phyloP scores from a whole-genome alignment of 139 green algal species.

The Zygnema cylindricum region DNA sequence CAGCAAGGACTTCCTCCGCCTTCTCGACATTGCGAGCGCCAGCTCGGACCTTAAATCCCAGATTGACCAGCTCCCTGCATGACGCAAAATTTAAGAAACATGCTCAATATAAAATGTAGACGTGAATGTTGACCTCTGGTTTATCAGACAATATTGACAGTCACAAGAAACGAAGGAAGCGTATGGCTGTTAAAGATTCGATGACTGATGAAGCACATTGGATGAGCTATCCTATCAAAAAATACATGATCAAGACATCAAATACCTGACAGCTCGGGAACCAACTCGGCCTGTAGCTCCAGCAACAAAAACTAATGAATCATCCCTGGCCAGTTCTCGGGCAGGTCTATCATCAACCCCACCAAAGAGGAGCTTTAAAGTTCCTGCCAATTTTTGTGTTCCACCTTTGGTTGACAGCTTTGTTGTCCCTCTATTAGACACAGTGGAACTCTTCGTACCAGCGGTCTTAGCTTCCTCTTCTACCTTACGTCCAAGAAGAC shows the following conservation, averaged over 20 bases:
- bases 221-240: background rate
- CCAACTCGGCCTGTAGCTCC: constrained; percentile 46
- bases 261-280: constrained; percentile 42
- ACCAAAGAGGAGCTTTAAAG: background rate
- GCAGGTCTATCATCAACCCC: background rate
- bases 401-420: background rate
- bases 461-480: no score
- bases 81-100: background rate
- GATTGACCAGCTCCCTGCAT: constrained; percentile 42
- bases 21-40: constrained; percentile 37
- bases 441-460: no score
- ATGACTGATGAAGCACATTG: no score
- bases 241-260: background rate
- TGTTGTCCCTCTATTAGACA: no score
- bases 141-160: no score
- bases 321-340: background rate
- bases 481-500: no score
- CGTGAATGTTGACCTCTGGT: no score
- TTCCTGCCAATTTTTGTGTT: background rate
- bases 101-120: no score
- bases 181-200: no score
- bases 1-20: constrained; percentile 40
- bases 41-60: constrained; percentile 40
- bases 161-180: background rate
- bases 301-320: constrained; percentile 38